Evolutionary conservation across 257 asterid genomes (phyloP).

Genomic region (Buddleja alternifolia): DNA sequence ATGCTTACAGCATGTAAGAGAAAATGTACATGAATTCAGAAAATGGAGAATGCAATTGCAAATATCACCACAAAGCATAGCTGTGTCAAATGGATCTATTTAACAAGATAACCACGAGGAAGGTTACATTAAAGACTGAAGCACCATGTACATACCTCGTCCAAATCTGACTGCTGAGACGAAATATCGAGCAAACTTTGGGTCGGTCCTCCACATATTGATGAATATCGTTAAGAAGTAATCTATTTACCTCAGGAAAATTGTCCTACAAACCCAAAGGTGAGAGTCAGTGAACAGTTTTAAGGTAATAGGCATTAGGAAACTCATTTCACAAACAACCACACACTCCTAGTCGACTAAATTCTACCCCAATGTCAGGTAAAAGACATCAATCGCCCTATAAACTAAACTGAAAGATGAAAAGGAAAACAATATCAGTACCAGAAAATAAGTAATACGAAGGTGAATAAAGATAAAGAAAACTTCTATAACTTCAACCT

Average conservation of each 20-base stretch:
- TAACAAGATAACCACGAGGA: not conserved
- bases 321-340: constrained; percentile 20
- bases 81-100: too few species aligned
- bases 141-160: constrained; percentile 81
- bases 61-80: too few species aligned
- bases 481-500: constrained; percentile 11
- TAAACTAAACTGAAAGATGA: constrained; percentile 70
- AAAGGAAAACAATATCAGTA: too few species aligned
- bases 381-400: constrained; percentile 78
- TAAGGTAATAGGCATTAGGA: constrained; percentile 17
- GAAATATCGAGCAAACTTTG: constrained; percentile 75
- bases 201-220: constrained; percentile 90
- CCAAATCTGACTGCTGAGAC: constrained; percentile 60
- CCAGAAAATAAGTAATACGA: too few species aligned
- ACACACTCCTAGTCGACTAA: constrained; percentile 24
- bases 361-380: constrained; percentile 73
- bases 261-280: constrained; percentile 50
- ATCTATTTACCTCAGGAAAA: constrained; percentile 77
- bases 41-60: too few species aligned
- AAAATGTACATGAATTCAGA: too few species aligned
- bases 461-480: constrained; percentile 13
- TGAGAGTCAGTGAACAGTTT: constrained; percentile 9
- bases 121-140: constrained; percentile 20
- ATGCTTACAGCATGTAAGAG: too few species aligned
- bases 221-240: constrained; percentile 75